Percentiles rank a stretch among this genome's conserved stretches.
These are phyloP conservation scores for Saturnispora zaruensis DNA, from an alignment of 805 yeast genomes.

Conservation along the genomic window DNA sequence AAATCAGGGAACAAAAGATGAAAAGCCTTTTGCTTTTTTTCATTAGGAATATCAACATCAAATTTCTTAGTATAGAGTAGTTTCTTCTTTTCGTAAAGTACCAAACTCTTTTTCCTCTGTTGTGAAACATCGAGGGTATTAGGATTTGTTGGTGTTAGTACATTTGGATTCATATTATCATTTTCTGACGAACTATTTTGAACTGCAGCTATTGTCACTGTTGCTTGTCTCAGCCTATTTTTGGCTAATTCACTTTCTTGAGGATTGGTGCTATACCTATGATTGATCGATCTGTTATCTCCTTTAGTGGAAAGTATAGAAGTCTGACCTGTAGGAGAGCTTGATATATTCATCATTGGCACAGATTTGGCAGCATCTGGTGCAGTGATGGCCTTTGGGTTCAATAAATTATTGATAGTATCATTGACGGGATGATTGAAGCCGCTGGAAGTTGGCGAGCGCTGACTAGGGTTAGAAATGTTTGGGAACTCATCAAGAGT, in stretches of 20 bases:
- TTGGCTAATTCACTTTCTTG: constrained; percentile 2
- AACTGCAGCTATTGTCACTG: not conserved
- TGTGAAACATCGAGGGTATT: not conserved
- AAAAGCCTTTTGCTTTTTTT: constrained; percentile 50
- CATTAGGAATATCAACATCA: constrained; percentile 32
- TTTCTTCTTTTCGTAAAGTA: constrained; percentile 3
- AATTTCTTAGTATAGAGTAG: constrained; percentile 16
- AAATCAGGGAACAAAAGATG: constrained; percentile 50
- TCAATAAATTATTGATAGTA: not conserved
- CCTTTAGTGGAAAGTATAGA: not conserved
- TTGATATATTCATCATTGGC: not conserved
- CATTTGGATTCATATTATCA: constrained; percentile 7
- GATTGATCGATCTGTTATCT: not conserved
- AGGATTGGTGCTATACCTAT: not conserved
- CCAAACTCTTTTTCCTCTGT: not conserved
- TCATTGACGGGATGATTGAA: not conserved
- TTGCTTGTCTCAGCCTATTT: not conserved
- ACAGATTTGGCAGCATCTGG: not conserved
- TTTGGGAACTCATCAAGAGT: constrained; percentile 27
- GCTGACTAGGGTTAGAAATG: not conserved
- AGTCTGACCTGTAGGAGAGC: not conserved
- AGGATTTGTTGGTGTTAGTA: not conserved
- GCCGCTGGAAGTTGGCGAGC: not conserved
- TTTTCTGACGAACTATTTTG: not conserved
- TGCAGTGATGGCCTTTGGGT: not conserved